Conservation (phyloP, 1,139 yeast species). For the Scheffersomyces illinoinensis region DNA sequence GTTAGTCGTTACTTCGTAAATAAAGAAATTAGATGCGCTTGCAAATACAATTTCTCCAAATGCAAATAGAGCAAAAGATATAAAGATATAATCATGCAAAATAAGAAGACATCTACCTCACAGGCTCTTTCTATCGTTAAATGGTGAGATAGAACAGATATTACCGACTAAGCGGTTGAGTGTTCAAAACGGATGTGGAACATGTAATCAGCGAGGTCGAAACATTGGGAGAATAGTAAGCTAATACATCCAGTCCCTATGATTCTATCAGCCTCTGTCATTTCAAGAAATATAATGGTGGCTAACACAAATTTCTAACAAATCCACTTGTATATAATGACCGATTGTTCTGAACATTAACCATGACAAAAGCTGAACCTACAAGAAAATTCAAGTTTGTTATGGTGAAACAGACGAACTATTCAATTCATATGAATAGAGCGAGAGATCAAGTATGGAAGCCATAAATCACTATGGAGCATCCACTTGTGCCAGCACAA, state of each 20-base stretch:
- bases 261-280: not conserved
- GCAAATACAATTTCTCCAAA: conserved; percentile 8
- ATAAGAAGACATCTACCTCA: conserved; percentile 1
- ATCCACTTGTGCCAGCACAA: not conserved
- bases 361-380: not conserved
- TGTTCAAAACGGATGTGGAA: not conserved
- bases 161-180: not conserved
- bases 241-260: not conserved
- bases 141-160: not conserved
- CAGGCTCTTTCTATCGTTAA: not conserved
- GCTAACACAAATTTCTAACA: not conserved
- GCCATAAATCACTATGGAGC: not conserved
- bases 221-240: not conserved
- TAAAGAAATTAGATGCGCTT: conserved; percentile 4
- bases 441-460: not conserved
- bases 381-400: not conserved
- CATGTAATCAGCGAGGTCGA: not conserved
- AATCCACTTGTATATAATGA: not conserved
- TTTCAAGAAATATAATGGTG: not conserved
- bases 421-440: not conserved
- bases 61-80: conserved; percentile 5
- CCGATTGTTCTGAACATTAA: not conserved
- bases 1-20: conserved; percentile 18
- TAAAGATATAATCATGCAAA: conserved; percentile 1
- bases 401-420: not conserved